Base-by-base conservation (phyloP, 129 eudicot species). In the Lactuca saligna region DNA sequence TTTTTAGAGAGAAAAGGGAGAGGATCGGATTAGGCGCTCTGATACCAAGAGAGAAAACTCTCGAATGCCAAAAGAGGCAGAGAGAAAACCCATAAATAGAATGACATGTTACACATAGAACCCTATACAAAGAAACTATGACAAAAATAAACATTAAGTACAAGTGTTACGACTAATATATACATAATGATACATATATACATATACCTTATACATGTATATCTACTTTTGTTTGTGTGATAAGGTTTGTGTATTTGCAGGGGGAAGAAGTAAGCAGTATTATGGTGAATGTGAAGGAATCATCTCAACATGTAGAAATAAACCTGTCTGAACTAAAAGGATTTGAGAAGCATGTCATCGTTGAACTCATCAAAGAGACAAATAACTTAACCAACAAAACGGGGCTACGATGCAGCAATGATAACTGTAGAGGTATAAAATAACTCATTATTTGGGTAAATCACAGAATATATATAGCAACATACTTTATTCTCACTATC, bases 231-330 rank as follows among this genome's bases (percentile, higher is more conserved):
- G 49, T 44, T 39, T 63, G 41, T 17, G 2, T 20, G 12, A 17
- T 15, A 25, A 50, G 5, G 5, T 29, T n/a, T 29, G 34, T 25
- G 17, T 69, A 51, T 53, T 71, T 54, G 31, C 82, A 89, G 96
- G 96, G 94, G 53, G 96, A 89, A 84, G 80, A 79, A 62, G 83
- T 84, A 17, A 72, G 83, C 69, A 89, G 96, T 74, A 89, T 89
- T 67, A 48, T 17, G 4, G 96, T 86, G 46, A 84, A 82, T 4
- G 80, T 86, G 69, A 86, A 77, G 81, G 80, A 71, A 76, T 89
- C 96, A 5, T 53, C 71, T 56, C 89, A 80, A 73, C 96, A 89
- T 50, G 83, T 84, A 50, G 94, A 89, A 76, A 64, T 89, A 20
- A 89, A 84, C 67, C 78, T 89, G 54, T 80, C 96, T 34, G 96